Conservation (phyloP, 2,329 filamentous ascomycete genomes). For the Verticillium longisporum region DNA sequence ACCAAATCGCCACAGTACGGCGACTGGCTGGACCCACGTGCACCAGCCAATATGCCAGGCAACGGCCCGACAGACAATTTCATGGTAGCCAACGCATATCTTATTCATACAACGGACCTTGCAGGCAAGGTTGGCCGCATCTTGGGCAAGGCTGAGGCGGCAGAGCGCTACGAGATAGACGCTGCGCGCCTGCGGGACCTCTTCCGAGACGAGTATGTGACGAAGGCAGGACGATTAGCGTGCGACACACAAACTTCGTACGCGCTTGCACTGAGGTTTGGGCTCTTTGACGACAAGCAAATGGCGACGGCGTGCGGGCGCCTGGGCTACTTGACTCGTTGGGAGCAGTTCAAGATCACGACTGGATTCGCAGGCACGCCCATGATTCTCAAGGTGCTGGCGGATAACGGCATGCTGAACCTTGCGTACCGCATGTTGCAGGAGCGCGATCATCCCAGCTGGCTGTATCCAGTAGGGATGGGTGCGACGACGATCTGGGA, state of each 20-base stretch:
- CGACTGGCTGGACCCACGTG: slow-evolving; percentile 13
- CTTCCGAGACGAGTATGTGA: slow-evolving; percentile 10
- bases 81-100: slow-evolving; percentile 3
- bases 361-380: slow-evolving; percentile 19
- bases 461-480: slow-evolving; percentile 31
- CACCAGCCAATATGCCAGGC: slow-evolving; percentile 3
- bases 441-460: slow-evolving; percentile 24
- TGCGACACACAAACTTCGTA: slow-evolving; percentile 3
- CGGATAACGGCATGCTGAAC: slow-evolving; percentile 2
- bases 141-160: neutral
- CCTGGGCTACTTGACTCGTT: neutral
- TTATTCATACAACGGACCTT: slow-evolving; percentile 1
- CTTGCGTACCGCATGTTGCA: slow-evolving; percentile 28
- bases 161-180: neutral
- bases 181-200: neutral
- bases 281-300: neutral
- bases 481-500: slow-evolving; percentile 34
- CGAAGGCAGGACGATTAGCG: neutral
- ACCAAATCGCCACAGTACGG: slow-evolving; percentile 22
- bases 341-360: slow-evolving; percentile 5
- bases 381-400: slow-evolving; percentile 10
- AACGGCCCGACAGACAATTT: slow-evolving; percentile 3
- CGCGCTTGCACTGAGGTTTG: slow-evolving; percentile 4
- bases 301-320: neutral
- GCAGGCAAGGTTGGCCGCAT: neutral